Evolutionary conservation across 2,329 filamentous ascomycete species (phyloP), one percentile per base, ranked within the genome.

Genomic region (Pseudopyricularia javanii): DNA sequence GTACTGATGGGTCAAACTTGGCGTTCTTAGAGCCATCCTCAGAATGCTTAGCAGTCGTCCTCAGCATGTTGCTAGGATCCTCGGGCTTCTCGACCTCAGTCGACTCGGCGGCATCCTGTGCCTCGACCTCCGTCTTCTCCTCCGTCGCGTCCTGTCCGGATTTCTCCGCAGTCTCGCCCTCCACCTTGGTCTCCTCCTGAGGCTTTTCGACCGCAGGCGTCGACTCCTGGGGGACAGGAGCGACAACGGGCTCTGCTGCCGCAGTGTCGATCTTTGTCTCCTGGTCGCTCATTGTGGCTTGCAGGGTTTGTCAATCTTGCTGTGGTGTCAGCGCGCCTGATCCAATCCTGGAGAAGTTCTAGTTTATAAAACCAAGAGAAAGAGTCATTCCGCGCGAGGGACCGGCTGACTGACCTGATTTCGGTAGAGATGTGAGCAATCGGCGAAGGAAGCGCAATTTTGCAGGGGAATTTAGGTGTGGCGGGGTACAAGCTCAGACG

Each of bases 1-100:
- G 78, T 34, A 74, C 67, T 49, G 81, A 82, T 50, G 87, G 77
- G 62, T 90, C 83, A 54, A 84, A 88, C 68, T 87, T 88, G 67
- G 75, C 75, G 59, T 85, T 85, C 60, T 80, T 79, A 58, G 66
- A 61, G 55, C 62, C 63, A 58, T 72, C 65, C 33, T 70, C 63
- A 30, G 24, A 11, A 7, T 51, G 33, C 50, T 61, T 24, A 12
- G 49, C 49, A 33, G 66, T 72, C 53, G 67, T 76, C 70, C 71
- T 74, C 54, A 75, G 66, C 53, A 75, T 69, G 12, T 56, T 35
- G 14, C 53, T 53, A 20, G 47, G 30, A 15, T 48, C 48, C 24
- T 49, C 49, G 12, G 59, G 35, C 51, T 59, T 60, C 50, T 56
- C 49, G 57, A 55, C 50, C 57, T 62, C 59, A 17, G 58, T 56